phyloP scores from a whole-genome alignment of 1,284 basidiomycete species.

The Marasmius fiardii region DNA sequence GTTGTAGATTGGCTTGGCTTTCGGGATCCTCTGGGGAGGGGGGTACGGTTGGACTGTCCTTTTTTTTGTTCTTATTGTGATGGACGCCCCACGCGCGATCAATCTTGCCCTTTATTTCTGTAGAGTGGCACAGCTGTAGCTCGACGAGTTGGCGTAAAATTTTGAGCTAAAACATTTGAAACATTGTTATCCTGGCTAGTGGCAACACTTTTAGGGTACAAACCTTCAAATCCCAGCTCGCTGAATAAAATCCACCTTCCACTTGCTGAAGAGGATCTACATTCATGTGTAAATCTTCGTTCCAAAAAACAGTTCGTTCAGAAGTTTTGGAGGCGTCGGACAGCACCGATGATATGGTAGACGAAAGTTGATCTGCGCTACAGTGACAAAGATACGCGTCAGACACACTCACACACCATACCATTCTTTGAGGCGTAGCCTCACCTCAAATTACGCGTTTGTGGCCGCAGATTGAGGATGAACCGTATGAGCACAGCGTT shows the following conservation, averaged over 20 bases:
- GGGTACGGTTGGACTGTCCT: constrained; percentile 49
- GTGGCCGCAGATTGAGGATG: constrained; percentile 73
- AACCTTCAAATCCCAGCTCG: constrained; percentile 77
- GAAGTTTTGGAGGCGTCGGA: constrained; percentile 67
- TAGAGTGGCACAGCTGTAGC: constrained; percentile 65
- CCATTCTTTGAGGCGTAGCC: constrained; percentile 28
- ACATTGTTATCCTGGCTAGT: constrained; percentile 11
- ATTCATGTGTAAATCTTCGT: constrained; percentile 60
- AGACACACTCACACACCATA: constrained; percentile 22
- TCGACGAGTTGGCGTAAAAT: constrained; percentile 78
- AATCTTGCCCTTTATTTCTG: constrained; percentile 64
- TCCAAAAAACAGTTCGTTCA: constrained; percentile 76
- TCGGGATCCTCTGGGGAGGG: constrained; percentile 55
- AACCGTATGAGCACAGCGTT: constrained; percentile 69
- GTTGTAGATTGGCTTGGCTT: constrained; percentile 58
- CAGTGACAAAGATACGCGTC: constrained; percentile 28
- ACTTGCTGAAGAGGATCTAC: constrained; percentile 65
- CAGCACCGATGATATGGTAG: constrained; percentile 61
- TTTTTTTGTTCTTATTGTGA: constrained; percentile 79
- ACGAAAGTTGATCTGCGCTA: constrained; percentile 74
- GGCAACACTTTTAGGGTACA: constrained; percentile 26
- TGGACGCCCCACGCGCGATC: constrained; percentile 82
- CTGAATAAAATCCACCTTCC: constrained; percentile 66
- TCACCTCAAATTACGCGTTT: constrained; percentile 82
- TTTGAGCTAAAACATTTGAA: constrained; percentile 50